Base-by-base conservation (phyloP, 2,329 filamentous ascomycete species). In the Samsoniella hepiali region DNA sequence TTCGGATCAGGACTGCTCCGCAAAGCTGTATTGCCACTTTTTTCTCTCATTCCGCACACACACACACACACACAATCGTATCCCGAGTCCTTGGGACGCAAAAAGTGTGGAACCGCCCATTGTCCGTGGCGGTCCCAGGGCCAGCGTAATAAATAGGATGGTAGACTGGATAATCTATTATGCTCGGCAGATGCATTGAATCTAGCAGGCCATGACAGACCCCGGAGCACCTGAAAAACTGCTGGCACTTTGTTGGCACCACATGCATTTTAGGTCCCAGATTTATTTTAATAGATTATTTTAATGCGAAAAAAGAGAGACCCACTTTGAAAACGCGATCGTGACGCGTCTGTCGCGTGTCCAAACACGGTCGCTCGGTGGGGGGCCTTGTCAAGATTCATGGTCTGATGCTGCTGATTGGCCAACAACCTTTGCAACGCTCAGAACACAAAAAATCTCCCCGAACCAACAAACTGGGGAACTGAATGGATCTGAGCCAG, bases 291-390 rank as follows among this genome's bases (percentile, higher is more conserved):
- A 32, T 50, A 34, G 45, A 59, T 59, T 44, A 58, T 42, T 7
- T 7, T 38, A 36, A 5, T 15, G 8, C 31, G 10, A 9, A 42
- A 40, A 22, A 22, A 22, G 22, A 22, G 6, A n/a, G 27, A 10
- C 58, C 58, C 51, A 53, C 51, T 34, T 62, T n/a, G 29, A 55
- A 49, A 62, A 49, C 59, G 42, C 59, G 59, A 62, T 31, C 42
- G 50, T 56, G 51, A 62, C 59, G 51, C 59, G 59, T 32, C 22
- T 62, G 32, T 49, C 59, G 59, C 59, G 59, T 62, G 32, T 49
- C 42, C n/a, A 40, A 22, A 51, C 58, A 49, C 58, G 38, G 58
- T 61, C 11, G 29, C 36, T 45, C 34, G 10, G 22, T 22, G 22
- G 22, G 22, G 22, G 22, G 22, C 22, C 22, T 22, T 22, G 22